Percentiles rank a stretch among this genome's conserved stretches.
phyloP scores from a whole-genome alignment of 2,329 filamentous ascomycete species.

The Xylariaceae sp. region DNA sequence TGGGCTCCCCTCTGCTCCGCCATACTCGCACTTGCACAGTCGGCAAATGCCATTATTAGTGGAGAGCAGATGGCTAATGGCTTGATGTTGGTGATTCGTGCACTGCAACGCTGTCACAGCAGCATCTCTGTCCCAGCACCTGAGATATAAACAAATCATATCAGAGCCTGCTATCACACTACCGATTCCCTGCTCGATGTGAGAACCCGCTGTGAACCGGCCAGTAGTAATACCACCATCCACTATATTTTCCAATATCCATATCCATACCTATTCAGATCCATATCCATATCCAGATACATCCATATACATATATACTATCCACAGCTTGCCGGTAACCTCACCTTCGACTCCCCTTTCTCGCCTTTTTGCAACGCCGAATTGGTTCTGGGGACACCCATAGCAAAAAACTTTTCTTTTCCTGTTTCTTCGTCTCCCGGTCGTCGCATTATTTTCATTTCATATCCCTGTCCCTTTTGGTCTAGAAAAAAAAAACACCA shows the following conservation, averaged over 20 bases:
- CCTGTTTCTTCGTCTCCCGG: conserved; percentile 8
- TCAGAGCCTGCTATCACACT: conserved; percentile 30
- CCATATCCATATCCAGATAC: neutral
- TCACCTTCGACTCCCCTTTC: conserved; percentile 25
- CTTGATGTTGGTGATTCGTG: conserved; percentile 23
- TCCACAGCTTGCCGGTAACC: conserved; percentile 26
- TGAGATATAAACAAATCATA: conserved; percentile 31
- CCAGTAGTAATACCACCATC: conserved; percentile 16
- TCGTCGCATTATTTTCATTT: conserved; percentile 26
- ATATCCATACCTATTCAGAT: neutral
- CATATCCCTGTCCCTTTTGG: conserved; percentile 25
- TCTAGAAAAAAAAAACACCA: conserved; percentile 29
- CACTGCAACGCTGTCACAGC: conserved; percentile 23
- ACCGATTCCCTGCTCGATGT: conserved; percentile 26
- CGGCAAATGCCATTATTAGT: conserved; percentile 32
- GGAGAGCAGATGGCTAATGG: conserved; percentile 16
- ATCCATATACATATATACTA: conserved; percentile 30
- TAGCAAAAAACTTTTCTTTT: conserved; percentile 27
- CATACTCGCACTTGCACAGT: neutral
- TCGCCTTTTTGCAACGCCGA: conserved; percentile 32
- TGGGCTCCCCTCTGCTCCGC: conserved; percentile 14
- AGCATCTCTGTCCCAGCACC: conserved; percentile 22
- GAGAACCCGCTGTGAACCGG: conserved; percentile 21
- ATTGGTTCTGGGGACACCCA: conserved; percentile 25
- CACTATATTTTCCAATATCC: neutral